A percentile compares a stretch with the other conserved stretches of the same genome.
Evolutionary conservation across 1,284 basidiomycete species (phyloP).

Genomic region (Phellinidium pouzarii): DNA sequence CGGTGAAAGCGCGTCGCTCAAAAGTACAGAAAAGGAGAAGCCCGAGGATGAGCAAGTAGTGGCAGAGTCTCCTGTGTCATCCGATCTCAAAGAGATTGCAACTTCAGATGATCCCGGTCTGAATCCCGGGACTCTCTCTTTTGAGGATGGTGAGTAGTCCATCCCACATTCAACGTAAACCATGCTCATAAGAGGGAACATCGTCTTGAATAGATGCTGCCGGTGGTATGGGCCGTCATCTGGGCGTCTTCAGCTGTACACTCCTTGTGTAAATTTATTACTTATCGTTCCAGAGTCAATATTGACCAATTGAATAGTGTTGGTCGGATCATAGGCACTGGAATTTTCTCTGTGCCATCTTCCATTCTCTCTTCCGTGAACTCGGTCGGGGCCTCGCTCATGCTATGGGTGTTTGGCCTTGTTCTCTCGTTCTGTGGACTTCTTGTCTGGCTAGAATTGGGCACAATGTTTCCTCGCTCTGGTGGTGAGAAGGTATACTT

Average conservation of each 20-base stretch:
- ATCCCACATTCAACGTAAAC: too few species aligned
- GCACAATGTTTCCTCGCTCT: conserved; percentile 46
- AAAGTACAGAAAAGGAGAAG: too few species aligned
- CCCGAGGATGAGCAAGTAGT: too few species aligned
- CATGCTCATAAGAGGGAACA: too few species aligned
- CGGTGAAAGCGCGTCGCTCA: too few species aligned
- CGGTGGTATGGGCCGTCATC: too few species aligned
- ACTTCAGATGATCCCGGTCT: too few species aligned
- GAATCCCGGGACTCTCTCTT: too few species aligned
- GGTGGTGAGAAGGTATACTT: conserved; percentile 55
- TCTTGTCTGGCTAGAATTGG: conserved; percentile 52
- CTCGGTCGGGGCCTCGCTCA: conserved; percentile 45
- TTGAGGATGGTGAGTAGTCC: too few species aligned
- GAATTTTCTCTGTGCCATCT: conserved; percentile 58
- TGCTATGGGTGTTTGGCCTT: conserved; percentile 53
- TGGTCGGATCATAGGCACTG: conserved; percentile 52
- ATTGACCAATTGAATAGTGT: conserved; percentile 28
- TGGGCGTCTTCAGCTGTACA: conserved; percentile 32
- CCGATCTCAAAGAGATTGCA: too few species aligned
- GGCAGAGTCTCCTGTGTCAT: too few species aligned
- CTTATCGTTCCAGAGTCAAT: neutral
- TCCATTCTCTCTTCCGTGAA: conserved; percentile 45
- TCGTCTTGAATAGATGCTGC: too few species aligned
- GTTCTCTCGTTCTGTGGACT: conserved; percentile 45
- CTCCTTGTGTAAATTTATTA: conserved; percentile 31